Conservation (phyloP, 139 green algal species). For the Chlorella sp. region DNA sequence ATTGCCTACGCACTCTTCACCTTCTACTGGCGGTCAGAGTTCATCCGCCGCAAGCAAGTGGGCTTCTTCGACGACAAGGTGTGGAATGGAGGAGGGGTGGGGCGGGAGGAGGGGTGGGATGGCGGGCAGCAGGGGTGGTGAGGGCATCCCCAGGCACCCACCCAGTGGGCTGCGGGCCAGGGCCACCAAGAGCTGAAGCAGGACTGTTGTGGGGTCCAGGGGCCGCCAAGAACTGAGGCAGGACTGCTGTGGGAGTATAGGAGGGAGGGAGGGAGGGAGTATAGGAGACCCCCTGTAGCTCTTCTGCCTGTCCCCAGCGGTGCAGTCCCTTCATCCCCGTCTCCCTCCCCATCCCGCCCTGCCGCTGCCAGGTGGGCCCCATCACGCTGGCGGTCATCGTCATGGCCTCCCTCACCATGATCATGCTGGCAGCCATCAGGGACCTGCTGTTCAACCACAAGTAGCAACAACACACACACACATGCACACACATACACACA, state of each 20-base stretch:
- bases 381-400: conserved; percentile 72
- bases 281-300: no score
- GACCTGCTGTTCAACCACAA: conserved; percentile 29
- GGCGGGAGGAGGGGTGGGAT: neutral
- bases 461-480: neutral
- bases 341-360: neutral
- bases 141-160: neutral
- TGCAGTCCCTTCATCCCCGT: no score
- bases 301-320: no score
- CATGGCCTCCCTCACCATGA: conserved; percentile 70
- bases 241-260: neutral
- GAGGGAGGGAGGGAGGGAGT: no score
- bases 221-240: neutral
- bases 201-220: neutral
- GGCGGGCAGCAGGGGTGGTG: neutral
- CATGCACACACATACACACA: neutral
- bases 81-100: no score
- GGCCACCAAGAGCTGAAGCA: neutral
- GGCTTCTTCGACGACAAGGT: conserved; percentile 84
- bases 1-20: conserved; percentile 85
- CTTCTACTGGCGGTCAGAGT: conserved; percentile 78
- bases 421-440: conserved; percentile 59
- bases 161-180: neutral
- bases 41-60: conserved; percentile 84
- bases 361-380: conserved; percentile 60